Percentiles rank a stretch among this genome's conserved stretches.
These are phyloP conservation scores for Coniochaeta pulveracea DNA, from an alignment of 2,329 filamentous ascomycete species.

Conservation along the genomic window DNA sequence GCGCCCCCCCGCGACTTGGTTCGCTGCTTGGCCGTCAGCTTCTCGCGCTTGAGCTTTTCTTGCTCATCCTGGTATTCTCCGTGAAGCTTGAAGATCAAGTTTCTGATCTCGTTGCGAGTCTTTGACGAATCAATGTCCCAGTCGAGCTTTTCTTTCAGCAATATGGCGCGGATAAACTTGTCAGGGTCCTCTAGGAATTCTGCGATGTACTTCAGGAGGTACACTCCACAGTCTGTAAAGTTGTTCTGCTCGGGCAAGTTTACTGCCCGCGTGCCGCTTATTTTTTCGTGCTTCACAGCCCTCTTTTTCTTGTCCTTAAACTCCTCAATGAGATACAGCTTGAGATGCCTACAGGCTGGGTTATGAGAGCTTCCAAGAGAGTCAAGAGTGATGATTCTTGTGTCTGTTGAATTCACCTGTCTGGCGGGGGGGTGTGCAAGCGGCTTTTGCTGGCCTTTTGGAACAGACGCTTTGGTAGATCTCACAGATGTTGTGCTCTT, in stretches of 20 bases:
- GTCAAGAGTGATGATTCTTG: conserved; percentile 77
- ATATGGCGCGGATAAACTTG: conserved; percentile 52
- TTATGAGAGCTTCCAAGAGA: conserved; percentile 61
- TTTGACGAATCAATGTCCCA: conserved; percentile 45
- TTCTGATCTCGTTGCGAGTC: conserved; percentile 55
- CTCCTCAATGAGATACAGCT: conserved; percentile 67
- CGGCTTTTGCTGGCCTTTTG: too few species aligned
- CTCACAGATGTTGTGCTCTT: too few species aligned
- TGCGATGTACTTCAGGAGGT: conserved; percentile 72
- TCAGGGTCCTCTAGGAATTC: conserved; percentile 71
- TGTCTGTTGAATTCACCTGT: conserved; percentile 38
- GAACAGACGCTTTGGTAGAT: too few species aligned
- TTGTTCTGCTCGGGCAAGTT: conserved; percentile 73
- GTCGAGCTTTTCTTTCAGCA: conserved; percentile 41
- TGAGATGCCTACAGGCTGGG: conserved; percentile 55
- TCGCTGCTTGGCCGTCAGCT: conserved; percentile 14
- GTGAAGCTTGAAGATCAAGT: conserved; percentile 53
- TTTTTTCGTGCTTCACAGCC: conserved; percentile 22
- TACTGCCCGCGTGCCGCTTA: conserved; percentile 52
- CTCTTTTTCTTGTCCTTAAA: conserved; percentile 47
- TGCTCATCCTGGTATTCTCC: conserved; percentile 37
- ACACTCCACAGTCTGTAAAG: conserved; percentile 82
- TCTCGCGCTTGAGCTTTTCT: conserved; percentile 23
- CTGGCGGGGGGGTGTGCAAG: too few species aligned
- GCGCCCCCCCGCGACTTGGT: background rate